These are phyloP conservation scores for Trametes polyzona DNA, from an alignment of 1,284 basidiomycete genomes.

Conservation along the genomic window DNA sequence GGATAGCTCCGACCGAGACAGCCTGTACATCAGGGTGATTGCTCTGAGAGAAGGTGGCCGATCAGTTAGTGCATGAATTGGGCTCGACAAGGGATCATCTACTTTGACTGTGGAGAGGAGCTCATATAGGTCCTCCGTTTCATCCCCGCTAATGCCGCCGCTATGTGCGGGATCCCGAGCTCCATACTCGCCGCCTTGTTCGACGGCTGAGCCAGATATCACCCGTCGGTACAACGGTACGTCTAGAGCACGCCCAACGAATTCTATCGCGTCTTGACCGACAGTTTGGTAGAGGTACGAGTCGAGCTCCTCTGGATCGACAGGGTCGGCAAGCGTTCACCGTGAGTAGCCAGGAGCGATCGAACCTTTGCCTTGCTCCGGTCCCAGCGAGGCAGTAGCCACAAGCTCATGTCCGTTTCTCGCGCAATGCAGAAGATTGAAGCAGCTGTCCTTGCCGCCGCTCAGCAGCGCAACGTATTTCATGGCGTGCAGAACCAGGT, in stretches of 20 bases:
- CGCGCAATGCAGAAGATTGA: constrained; percentile 90
- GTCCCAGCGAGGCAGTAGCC: constrained; percentile 88
- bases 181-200: constrained; percentile 89
- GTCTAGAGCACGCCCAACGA: constrained; percentile 84
- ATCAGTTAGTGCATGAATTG: neutral
- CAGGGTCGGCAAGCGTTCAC: constrained; percentile 22
- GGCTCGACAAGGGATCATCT: neutral
- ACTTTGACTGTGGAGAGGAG: constrained; percentile 84
- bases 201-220: constrained; percentile 83
- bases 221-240: constrained; percentile 85
- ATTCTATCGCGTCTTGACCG: constrained; percentile 91
- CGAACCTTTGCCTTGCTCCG: constrained; percentile 83
- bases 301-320: constrained; percentile 88
- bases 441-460: constrained; percentile 98
- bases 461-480: constrained; percentile 95
- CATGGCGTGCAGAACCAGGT: constrained; percentile 50
- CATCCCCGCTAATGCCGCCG: constrained; percentile 75
- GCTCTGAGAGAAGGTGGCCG: constrained; percentile 45
- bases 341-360: constrained; percentile 7
- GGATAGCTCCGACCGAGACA: constrained; percentile 94
- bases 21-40: constrained; percentile 85
- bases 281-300: constrained; percentile 99
- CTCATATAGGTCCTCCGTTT: constrained; percentile 94
- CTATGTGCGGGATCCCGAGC: constrained; percentile 50
- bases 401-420: constrained; percentile 88